Base-by-base conservation (phyloP, 225 moss, liverwort and hornwort genomes). In the Pseudisothecium myosuroides region DNA sequence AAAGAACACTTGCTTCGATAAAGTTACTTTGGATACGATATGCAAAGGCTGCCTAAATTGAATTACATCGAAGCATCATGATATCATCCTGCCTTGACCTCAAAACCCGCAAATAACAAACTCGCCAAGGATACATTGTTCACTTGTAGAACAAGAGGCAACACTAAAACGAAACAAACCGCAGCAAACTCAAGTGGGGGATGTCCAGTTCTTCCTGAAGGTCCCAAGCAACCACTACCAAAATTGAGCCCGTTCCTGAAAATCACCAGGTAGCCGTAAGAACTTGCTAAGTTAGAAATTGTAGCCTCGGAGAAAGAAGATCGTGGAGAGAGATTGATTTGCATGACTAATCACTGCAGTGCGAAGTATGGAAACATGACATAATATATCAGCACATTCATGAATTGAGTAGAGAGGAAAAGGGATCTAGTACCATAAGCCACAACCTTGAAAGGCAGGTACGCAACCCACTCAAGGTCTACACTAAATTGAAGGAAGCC, bases 401-500 rank as follows among this genome's bases (percentile, higher is more conserved):
- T 47, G 68, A 84, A 83, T 81, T 47, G 64, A 86, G 83, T 43
- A 77, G 63, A 89, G 85, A 87, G 73, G 87, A 73, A 80, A 88
- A 75, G 45, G 85, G n/a, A 88, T 77, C 71, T 86, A 68, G 74
- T 94, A 94, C 94, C 94, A 61, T 94, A 94, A 88, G 94, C 93
- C 72, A 94, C 94, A 92, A 93, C 92, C 87, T 93, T 93, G 87
- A 93, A 94, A 81, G 93, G 93, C 74, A 93, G 85, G 78, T 92
- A 89, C 52, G 92, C 91, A 83, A 94, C 92, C 93, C 92, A 94
- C 75, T 93, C 93, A 86, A 94, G 91, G 58, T 88, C 89, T 83
- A 93, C 93, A 92, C 94, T 93, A 79, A 94, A 89, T 91, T 92
- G 92, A 80, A 94, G 85, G 80, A 91, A 94, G 75, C 94, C 94